Evolutionary conservation across 495 filamentous ascomycete species (phyloP), one percentile per base, ranked within the genome.

Genomic region (Aspergillus egyptiacus): DNA sequence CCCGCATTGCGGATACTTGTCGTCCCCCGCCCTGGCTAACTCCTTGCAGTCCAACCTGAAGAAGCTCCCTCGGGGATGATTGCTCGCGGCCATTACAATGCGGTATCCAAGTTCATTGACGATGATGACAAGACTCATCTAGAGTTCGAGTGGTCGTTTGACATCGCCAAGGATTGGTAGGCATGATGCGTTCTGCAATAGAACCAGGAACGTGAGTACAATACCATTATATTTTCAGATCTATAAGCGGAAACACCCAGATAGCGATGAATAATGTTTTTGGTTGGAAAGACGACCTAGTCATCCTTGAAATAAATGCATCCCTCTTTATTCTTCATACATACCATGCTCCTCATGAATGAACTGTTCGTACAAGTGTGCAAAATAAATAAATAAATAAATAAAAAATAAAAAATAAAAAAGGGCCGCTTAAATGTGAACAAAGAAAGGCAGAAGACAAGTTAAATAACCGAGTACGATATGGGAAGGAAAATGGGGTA

Each of bases 111-210:
- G 65, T 97, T 98, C 68, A 72, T 93, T 46, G 93, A 98, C 63
- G 93, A 98, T 53, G 93, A 98, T 69, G 75, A 87, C 53, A 79
- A 87, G 64, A 81, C 74, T 24, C 89, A 97, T 66, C 75, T 98
- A 31, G 69, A 82, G 58, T 97, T 98, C 68, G 83, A 91, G 48
- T 98, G 93, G 93, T 76, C 79, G 40, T 96, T 98, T 58, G 85
- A 95, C 56, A 95, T 98, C 61, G 77, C 80, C 65, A 98, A 96
- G 76, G 86, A 91, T 62, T 97, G 93, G 94, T 71, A 62, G 36
- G 54, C 37, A 30, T 45, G 40, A 54, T n/a, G n/a, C n/a, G n/a
- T n/a, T n/a, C n/a, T n/a, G n/a, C 37, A 31, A 51, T 2, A 40
- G 31, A 22, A 30, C 44, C 18, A 20, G 38, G 9, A 18, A 32